phyloP scores from a whole-genome alignment of 306 rosid species.

The Cucurbita ficifolia region DNA sequence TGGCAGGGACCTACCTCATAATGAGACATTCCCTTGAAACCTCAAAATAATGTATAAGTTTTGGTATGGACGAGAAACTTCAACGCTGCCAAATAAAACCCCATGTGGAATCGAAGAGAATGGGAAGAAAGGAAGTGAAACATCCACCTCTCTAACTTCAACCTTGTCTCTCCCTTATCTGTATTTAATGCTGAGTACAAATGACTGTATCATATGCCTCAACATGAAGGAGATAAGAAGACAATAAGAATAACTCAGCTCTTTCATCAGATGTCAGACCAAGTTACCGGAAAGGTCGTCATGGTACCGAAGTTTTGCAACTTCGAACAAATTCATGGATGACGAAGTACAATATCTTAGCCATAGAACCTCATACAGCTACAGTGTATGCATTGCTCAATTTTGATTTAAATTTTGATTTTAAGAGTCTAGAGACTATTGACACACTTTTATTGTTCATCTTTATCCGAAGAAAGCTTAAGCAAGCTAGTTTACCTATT shows the following conservation, averaged over 20 bases:
- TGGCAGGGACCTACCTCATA: constrained; percentile 1
- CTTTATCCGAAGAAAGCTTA: too few species aligned
- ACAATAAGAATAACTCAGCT: background rate
- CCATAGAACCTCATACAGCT: too few species aligned
- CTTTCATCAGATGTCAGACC: background rate
- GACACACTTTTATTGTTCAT: too few species aligned
- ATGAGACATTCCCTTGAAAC: background rate
- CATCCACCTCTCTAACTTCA: background rate
- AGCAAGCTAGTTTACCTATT: too few species aligned
- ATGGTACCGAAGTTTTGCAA: too few species aligned
- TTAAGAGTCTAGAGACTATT: too few species aligned
- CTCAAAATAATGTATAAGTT: background rate
- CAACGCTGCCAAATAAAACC: background rate
- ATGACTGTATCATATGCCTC: background rate
- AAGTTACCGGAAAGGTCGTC: too few species aligned
- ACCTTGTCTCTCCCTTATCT: background rate
- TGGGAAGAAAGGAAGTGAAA: background rate
- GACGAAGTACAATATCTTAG: too few species aligned
- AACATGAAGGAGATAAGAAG: background rate
- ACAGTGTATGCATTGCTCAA: too few species aligned
- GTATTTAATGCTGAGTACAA: background rate
- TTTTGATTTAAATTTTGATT: too few species aligned
- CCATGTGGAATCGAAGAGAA: background rate
- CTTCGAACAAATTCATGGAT: too few species aligned
- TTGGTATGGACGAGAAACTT: background rate